Evolutionary conservation across 2,329 filamentous ascomycete genomes (phyloP), one percentile per base, ranked within the genome.

Genomic region (Neonectria coccinea): DNA sequence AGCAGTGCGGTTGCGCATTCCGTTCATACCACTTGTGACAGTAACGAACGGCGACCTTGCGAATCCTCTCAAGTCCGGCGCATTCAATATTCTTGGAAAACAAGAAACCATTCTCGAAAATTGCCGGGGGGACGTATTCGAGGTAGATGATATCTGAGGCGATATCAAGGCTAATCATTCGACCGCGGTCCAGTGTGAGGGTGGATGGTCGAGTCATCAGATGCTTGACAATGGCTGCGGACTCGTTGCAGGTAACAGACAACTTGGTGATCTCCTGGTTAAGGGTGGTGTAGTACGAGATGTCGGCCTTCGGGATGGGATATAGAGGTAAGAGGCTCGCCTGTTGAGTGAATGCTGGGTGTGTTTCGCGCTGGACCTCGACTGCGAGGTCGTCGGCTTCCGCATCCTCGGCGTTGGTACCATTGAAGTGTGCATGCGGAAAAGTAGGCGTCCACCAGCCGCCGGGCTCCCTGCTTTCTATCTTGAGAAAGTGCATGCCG

Each of bases 1-100:
- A 60, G 64, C 80, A 83, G 11, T 75, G 65, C 22, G 64, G 61
- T 1, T 64, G 48, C 3, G 65, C 65, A 12, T 65, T 68, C 22
- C 74, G 65, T n/a, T 76, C 72, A 48, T 79, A 74, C 82, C 82
- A 84, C 29, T 75, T 75, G 53, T 80, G 78, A 51, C 77, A 80
- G 65, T 81, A 84, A 10, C 79, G 79, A 11, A 84, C 69, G 5
- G 81, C 82, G 5, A 83, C 73, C 20, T 77, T 78, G 14, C 78
- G 77, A 44, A 84, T 74, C 20, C 75, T 67, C 3, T 74, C 72
- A 8, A 81, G 66, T 1, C 68, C 73, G 8, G 70, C 53, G 41
- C 78, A 80, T 11, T 66, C 47, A 6, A 78, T 63, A 5, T 66
- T 44, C 55, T 71, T 67, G 10, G 67, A 66, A 51, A 80, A 72